Base-by-base conservation (phyloP, 495 filamentous ascomycete species). In the Trypethelium eluteriae region DNA sequence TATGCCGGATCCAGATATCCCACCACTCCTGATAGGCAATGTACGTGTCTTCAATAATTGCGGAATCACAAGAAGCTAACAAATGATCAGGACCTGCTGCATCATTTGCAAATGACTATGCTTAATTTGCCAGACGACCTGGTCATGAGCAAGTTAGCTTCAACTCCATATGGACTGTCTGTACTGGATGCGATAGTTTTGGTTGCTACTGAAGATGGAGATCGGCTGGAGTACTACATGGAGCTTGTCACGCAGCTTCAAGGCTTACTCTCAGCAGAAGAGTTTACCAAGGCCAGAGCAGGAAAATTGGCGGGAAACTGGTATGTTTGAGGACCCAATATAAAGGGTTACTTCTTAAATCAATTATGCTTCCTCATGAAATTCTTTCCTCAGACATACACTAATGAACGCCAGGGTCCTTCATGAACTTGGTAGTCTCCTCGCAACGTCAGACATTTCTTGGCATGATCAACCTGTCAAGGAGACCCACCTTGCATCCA, bases 1-100 rank as follows among this genome's bases (percentile, higher is more conserved):
- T 75, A 98, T 98, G 95, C 94, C 94, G 1, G 94, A 99, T 74
- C 91, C 94, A 2, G 94, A 99, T 75, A 78, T 99, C 10, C 83
- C 83, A 0, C 90, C 95, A 0, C 79, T 99, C 10, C 72, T 90
- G 3, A 87, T 99, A 68, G 87, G 85, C 12, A 69, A 83, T 62
- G 78, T 80, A 36, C 32, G 76, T 70, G 38, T 35, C 12, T 39
- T n/a, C 16, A 41, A 34, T 7, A 3, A 35, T 44, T 11, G 50
- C 56, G 4, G 39, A 35, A 12, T 56, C 38, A 16, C 3, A 62
- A 11, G 36, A 34, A 3, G 50, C 38, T 67, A 4, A 67, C 39
- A 68, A 25, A 16, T 38, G 14, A 62, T 36, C 44, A 76, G 49
- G 86, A 89, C 56, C 79, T 97, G 4, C 77, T 96, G 18, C 71